Evolutionary conservation across 495 filamentous ascomycete genomes (phyloP).

Genomic region (Aspergillus nidulans): DNA sequence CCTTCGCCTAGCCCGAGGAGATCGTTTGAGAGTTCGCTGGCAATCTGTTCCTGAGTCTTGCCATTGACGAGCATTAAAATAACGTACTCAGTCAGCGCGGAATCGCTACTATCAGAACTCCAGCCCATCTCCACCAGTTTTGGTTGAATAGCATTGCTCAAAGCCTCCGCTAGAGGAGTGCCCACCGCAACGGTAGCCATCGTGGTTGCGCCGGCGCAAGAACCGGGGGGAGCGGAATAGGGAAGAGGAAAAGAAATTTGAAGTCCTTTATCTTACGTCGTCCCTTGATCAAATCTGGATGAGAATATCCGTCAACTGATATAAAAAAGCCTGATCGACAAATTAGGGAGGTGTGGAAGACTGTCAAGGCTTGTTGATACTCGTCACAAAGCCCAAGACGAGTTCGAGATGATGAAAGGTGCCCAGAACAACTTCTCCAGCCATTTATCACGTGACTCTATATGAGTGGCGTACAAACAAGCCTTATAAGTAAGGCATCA

Average conservation of each 20-base stretch:
- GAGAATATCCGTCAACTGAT: neutral
- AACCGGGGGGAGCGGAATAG: neutral
- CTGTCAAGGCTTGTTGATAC: neutral
- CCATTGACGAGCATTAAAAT: constrained; percentile 94
- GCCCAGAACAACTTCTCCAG: constrained; percentile 12
- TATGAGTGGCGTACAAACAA: neutral
- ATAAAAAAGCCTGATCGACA: neutral
- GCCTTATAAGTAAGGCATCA: neutral
- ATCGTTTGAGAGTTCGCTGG: constrained; percentile 82
- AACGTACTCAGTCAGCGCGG: constrained; percentile 89
- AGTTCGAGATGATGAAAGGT: constrained; percentile 18
- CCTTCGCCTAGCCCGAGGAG: constrained; percentile 78
- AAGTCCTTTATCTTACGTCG: neutral
- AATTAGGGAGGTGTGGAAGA: neutral
- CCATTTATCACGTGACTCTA: constrained; percentile 11
- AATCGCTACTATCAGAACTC: constrained; percentile 72
- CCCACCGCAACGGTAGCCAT: constrained; percentile 72
- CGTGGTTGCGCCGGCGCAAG: constrained; percentile 6
- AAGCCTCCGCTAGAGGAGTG: constrained; percentile 75
- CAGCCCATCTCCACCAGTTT: constrained; percentile 94
- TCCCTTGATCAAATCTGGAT: neutral
- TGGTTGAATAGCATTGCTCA: constrained; percentile 76
- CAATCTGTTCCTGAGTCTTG: constrained; percentile 84
- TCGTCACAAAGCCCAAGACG: constrained; percentile 1
- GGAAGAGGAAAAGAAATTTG: neutral